phyloP scores from a whole-genome alignment of 164 flowering plant genomes.

The Stephania yunnanensis region DNA sequence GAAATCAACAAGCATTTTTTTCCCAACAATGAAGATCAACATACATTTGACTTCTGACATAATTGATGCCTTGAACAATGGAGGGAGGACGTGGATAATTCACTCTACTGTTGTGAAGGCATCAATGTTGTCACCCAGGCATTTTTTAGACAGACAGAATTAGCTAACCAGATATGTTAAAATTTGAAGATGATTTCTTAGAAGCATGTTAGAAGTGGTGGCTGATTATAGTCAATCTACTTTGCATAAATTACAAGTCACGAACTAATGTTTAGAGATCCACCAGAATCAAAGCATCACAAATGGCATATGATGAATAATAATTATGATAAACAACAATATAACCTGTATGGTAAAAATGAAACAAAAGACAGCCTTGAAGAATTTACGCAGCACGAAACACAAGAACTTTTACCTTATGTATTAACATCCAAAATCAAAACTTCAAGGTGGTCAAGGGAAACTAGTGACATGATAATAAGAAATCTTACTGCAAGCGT shows the following conservation, averaged over 20 bases:
- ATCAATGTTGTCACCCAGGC: no score
- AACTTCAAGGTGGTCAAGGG: background rate
- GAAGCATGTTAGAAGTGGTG: no score
- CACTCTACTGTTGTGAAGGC: no score
- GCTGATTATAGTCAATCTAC: background rate
- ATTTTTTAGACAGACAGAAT: no score
- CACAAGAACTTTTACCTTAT: background rate
- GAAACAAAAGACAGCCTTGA: background rate
- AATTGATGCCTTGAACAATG: no score
- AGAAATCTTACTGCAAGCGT: constrained; percentile 65
- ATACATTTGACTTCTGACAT: no score
- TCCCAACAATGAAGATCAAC: no score
- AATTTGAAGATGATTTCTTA: no score
- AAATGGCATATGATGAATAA: background rate
- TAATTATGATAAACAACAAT: background rate
- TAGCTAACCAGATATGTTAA: no score
- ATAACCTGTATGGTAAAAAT: background rate
- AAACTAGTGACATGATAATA: constrained; percentile 7
- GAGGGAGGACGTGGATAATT: no score
- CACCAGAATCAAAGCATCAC: background rate
- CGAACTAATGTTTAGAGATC: background rate
- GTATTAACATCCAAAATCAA: background rate
- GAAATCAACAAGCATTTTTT: no score
- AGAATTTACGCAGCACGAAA: background rate
- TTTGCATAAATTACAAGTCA: background rate